Conservation (phyloP, 192 early-diverging fungal species). For the Chytriomyces confervae region DNA sequence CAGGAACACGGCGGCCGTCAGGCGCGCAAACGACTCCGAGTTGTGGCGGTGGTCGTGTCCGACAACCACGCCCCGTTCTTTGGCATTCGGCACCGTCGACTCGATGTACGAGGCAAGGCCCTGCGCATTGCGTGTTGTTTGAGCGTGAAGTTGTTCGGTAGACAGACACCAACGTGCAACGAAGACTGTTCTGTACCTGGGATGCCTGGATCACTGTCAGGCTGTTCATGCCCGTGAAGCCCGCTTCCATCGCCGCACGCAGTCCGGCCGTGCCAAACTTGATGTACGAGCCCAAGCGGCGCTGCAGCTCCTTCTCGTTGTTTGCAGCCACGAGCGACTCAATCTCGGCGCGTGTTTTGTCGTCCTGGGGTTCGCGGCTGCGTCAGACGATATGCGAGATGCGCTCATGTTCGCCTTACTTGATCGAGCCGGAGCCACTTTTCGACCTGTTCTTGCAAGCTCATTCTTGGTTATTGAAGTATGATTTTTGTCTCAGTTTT, state of each 20-base stretch:
- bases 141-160: not conserved
- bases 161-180: not conserved
- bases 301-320: slow-evolving; percentile 58
- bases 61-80: slow-evolving; percentile 81
- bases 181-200: slow-evolving; percentile 57
- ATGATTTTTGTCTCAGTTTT: too few relatives aligned
- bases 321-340: slow-evolving; percentile 50
- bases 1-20: slow-evolving; percentile 85
- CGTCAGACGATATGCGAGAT: not conserved
- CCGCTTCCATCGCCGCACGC: slow-evolving; percentile 91
- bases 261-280: slow-evolving; percentile 90
- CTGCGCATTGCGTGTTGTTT: slow-evolving; percentile 14
- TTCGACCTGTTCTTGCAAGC: slow-evolving; percentile 42
- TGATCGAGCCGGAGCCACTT: slow-evolving; percentile 66
- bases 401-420: slow-evolving; percentile 33
- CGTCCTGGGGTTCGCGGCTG: slow-evolving; percentile 53
- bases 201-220: slow-evolving; percentile 92
- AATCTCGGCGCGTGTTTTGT: slow-evolving; percentile 67
- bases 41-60: slow-evolving; percentile 95
- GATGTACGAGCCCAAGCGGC: slow-evolving; percentile 65
- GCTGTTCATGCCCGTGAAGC: slow-evolving; percentile 91
- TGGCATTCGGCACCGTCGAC: slow-evolving; percentile 60
- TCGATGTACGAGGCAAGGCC: slow-evolving; percentile 77
- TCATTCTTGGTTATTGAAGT: too few relatives aligned
- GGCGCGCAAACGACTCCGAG: slow-evolving; percentile 78